Evolutionary conservation across 805 yeast species (phyloP), one percentile per base, ranked within the genome.

Genomic region (Teunomyces cretensis): DNA sequence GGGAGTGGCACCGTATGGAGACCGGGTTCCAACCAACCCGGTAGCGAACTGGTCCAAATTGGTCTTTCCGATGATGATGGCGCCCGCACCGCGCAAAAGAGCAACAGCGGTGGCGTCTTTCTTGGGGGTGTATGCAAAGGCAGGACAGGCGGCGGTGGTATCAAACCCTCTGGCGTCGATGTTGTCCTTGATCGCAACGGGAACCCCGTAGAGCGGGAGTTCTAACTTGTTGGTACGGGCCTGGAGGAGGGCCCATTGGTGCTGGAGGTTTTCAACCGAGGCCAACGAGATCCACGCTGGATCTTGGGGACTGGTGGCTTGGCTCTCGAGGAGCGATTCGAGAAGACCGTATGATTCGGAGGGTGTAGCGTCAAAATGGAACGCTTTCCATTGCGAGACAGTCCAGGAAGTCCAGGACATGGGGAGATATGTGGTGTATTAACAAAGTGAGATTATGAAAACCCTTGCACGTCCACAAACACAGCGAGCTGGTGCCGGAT

Each of bases 11-110:
- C 99, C 99, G 61, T 92, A 92, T 1, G 99, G 98, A 6, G 96
- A 87, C 59, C 99, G 79, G 27, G 89, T 84, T 36, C 99, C 99
- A 1, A 92, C 98, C 47, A 92, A 75, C 31, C 99, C 99, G 2
- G 99, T 94, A 9, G 98, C 98, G 68, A 92, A 92, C 66, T 92
- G 99, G 64, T 92, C 99, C 64, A 92, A 73, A 65, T 92, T 92
- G 44, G 98, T 94, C 65, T 92, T 92, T 48, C 98, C 98, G 39
- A 92, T 74, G 33, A 92, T 79, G 45, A 92, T 87, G 38, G 98
- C 98, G 61, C 99, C 99, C 30, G 88, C 86, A n/a, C 74, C 78
- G 64, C 88, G 80, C 55, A 94, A 74, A n/a, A 83, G 66, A 8
- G 70, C 62, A 11, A 90, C 97, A 5, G 86, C 78, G 13, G 87